Evolutionary conservation across 805 yeast genomes (phyloP).

Genomic region (Ogataea parapolymorpha): DNA sequence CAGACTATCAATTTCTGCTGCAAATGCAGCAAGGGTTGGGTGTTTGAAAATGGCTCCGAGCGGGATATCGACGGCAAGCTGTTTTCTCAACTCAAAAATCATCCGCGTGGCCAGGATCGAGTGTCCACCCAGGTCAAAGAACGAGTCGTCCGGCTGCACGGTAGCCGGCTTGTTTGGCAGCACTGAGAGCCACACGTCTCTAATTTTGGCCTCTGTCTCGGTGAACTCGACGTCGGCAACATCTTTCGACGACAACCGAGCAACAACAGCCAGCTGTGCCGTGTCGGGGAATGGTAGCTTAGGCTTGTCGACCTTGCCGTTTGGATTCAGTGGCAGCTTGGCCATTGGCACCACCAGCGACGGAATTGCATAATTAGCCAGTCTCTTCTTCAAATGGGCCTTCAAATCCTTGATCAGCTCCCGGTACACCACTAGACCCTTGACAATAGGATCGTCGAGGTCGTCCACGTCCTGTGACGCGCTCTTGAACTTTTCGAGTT

Average conservation of each 20-base stretch:
- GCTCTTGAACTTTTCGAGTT: slow-evolving; percentile 46
- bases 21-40: slow-evolving; percentile 81
- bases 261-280: slow-evolving; percentile 76
- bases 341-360: slow-evolving; percentile 83
- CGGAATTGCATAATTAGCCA: slow-evolving; percentile 93
- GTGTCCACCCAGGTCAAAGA: slow-evolving; percentile 97
- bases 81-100: slow-evolving; percentile 88
- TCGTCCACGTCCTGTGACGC: slow-evolving; percentile 46
- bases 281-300: slow-evolving; percentile 92
- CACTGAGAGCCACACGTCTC: slow-evolving; percentile 81
- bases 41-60: slow-evolving; percentile 84
- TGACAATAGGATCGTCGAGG: slow-evolving; percentile 63
- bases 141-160: slow-evolving; percentile 75
- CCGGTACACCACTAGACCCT: slow-evolving; percentile 73
- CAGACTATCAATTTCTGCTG: slow-evolving; percentile 63
- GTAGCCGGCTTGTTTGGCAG: slow-evolving; percentile 83
- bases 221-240: slow-evolving; percentile 54
- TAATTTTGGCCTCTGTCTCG: slow-evolving; percentile 60
- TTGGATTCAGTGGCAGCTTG: slow-evolving; percentile 90
- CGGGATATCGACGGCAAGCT: slow-evolving; percentile 76
- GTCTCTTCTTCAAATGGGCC: slow-evolving; percentile 76
- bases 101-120: slow-evolving; percentile 94
- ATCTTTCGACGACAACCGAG: slow-evolving; percentile 45
- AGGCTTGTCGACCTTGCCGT: slow-evolving; percentile 97
- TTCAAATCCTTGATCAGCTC: slow-evolving; percentile 78